These are phyloP conservation scores for Melaleuca quinquenervia DNA, from an alignment of 345 rosid genomes.

Conservation along the genomic window DNA sequence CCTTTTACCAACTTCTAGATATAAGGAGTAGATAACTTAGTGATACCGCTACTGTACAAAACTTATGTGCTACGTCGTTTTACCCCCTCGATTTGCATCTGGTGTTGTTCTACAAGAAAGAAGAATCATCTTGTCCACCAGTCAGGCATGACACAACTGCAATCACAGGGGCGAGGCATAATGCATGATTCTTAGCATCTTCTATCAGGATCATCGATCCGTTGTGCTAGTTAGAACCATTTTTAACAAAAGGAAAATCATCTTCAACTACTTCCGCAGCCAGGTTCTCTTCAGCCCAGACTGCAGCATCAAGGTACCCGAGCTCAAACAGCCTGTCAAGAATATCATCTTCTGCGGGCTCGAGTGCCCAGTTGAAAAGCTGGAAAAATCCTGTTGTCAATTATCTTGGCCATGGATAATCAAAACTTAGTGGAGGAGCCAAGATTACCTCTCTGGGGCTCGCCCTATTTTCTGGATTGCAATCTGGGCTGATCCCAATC, in stretches of 20 bases:
- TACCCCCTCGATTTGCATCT: neutral
- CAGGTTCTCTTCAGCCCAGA: slow-evolving; percentile 68
- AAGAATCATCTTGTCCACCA: neutral
- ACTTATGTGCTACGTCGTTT: neutral
- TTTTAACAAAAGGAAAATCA: slow-evolving; percentile 9
- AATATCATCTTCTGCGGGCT: slow-evolving; percentile 72
- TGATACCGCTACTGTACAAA: neutral
- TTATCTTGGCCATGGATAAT: neutral
- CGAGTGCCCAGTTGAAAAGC: slow-evolving; percentile 92
- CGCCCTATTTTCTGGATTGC: slow-evolving; percentile 71
- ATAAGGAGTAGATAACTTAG: neutral
- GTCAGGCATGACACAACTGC: neutral
- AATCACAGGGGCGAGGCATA: neutral
- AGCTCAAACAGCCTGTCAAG: slow-evolving; percentile 69
- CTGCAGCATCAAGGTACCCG: slow-evolving; percentile 75
- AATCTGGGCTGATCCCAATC: slow-evolving; percentile 82
- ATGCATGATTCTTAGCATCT: neutral
- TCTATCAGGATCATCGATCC: neutral
- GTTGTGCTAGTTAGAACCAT: slow-evolving; percentile 1
- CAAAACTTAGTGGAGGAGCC: neutral
- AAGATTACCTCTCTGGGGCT: slow-evolving; percentile 52
- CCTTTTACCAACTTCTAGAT: neutral
- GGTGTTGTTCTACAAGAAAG: neutral
- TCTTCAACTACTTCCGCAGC: slow-evolving; percentile 35
- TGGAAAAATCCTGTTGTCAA: slow-evolving; percentile 4